Evolutionary conservation across 2,329 filamentous ascomycete genomes (phyloP).

Genomic region (Zarea fungicola): DNA sequence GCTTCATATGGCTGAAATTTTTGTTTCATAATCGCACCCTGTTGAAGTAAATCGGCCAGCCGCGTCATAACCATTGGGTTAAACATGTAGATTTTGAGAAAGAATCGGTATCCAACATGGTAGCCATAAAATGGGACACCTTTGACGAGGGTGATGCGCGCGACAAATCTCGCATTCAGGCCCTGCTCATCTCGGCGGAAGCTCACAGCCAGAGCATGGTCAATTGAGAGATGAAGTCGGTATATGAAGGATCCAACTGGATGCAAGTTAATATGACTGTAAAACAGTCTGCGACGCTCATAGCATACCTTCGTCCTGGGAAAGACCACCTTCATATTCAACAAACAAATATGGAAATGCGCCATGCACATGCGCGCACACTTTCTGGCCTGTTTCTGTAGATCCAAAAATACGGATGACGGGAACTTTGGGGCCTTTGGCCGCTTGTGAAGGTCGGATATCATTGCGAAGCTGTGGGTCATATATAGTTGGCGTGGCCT

Average conservation of each 20-base stretch:
- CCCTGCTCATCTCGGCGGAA: constrained; percentile 72
- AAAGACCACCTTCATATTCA: constrained; percentile 69
- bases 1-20: constrained; percentile 90
- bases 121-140: constrained; percentile 95
- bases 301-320: constrained; percentile 58
- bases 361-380: constrained; percentile 92
- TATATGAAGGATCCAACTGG: constrained; percentile 71
- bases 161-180: constrained; percentile 68
- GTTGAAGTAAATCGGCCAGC: constrained; percentile 77
- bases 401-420: constrained; percentile 88
- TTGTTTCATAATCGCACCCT: constrained; percentile 80
- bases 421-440: constrained; percentile 68
- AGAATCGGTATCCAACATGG: constrained; percentile 84
- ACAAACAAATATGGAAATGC: constrained; percentile 95
- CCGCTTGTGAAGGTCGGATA: constrained; percentile 51
- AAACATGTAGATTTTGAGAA: constrained; percentile 90
- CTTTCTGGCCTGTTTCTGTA: constrained; percentile 91
- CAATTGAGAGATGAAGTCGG: constrained; percentile 77
- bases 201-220: constrained; percentile 80
- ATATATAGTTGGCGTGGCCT: constrained; percentile 69
- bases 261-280: constrained; percentile 7
- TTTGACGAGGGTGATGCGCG: constrained; percentile 86
- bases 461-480: constrained; percentile 73
- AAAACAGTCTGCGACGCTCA: background rate
- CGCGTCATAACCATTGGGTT: constrained; percentile 85